phyloP scores from a whole-genome alignment of 768 basidiomycete genomes.

The Tylopilus cervinicoccineus region DNA sequence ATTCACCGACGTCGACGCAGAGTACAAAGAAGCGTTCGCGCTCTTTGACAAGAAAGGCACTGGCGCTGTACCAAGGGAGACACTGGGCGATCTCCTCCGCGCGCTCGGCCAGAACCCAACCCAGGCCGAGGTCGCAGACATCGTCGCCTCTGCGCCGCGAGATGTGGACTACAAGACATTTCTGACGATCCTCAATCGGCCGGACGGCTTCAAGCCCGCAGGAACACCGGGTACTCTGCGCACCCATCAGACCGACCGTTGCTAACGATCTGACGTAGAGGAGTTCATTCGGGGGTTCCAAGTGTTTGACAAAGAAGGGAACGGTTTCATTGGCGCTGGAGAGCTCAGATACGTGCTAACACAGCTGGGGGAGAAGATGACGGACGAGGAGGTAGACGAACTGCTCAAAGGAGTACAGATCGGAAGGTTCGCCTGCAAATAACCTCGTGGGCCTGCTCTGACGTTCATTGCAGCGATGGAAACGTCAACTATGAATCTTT shows the following conservation, averaged over 20 bases:
- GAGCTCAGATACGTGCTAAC: constrained; percentile 83
- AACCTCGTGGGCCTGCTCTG: not conserved
- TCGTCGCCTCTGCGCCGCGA: constrained; percentile 66
- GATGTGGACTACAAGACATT: constrained; percentile 95
- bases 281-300: constrained; percentile 99
- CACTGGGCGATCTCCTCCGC: constrained; percentile 87
- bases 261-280: constrained; percentile 47
- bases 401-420: constrained; percentile 94
- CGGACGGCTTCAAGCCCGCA: constrained; percentile 95
- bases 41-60: constrained; percentile 97
- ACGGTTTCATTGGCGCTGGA: constrained; percentile 64
- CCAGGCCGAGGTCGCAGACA: constrained; percentile 90
- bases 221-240: constrained; percentile 76
- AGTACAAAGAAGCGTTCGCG: constrained; percentile 96
- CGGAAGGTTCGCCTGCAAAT: constrained; percentile 60
- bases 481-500: constrained; percentile 98
- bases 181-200: constrained; percentile 85
- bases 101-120: constrained; percentile 99
- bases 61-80: constrained; percentile 82
- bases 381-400: constrained; percentile 97
- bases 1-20: constrained; percentile 37
- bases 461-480: constrained; percentile 62
- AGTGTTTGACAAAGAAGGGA: constrained; percentile 87
- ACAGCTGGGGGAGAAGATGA: constrained; percentile 97
- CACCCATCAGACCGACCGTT: not conserved